phyloP scores from a whole-genome alignment of 2,329 filamentous ascomycete genomes.

The Pseudogymnoascus destructans region DNA sequence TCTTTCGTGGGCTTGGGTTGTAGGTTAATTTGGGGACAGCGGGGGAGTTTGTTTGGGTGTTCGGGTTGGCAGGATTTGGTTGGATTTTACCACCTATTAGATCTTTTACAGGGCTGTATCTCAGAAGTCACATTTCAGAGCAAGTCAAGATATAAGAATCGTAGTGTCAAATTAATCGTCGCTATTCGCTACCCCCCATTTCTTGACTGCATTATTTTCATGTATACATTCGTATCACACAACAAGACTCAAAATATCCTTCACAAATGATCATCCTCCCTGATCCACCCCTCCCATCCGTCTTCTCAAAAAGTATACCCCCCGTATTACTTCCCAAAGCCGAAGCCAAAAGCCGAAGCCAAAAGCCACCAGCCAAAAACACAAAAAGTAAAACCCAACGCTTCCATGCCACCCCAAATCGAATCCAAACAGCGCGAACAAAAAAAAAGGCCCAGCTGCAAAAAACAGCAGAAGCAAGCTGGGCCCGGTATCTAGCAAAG shows the following conservation, averaged over 20 bases:
- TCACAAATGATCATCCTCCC: neutral
- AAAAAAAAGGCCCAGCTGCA: neutral
- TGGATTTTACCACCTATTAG: neutral
- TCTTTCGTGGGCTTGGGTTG: neutral
- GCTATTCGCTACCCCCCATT: constrained; percentile 3
- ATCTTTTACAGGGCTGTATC: neutral
- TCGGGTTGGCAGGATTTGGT: neutral
- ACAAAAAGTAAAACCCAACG: neutral
- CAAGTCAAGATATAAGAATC: neutral
- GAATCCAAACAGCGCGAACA: neutral
- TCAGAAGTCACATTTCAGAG: neutral
- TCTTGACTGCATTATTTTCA: constrained; percentile 5
- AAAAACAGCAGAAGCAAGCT: neutral
- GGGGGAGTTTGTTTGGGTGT: neutral
- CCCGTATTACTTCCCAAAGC: neutral
- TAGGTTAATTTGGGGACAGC: neutral
- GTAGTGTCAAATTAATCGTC: constrained; percentile 5
- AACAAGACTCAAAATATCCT: constrained; percentile 2
- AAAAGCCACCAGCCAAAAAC: neutral
- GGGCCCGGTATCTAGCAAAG: neutral
- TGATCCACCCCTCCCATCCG: neutral
- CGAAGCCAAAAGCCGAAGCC: neutral
- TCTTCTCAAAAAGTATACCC: neutral
- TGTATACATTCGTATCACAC: constrained; percentile 7
- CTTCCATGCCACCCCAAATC: constrained; percentile 1